Base-by-base conservation (phyloP, 305 asterid species). In the Fraxinus nigra region DNA sequence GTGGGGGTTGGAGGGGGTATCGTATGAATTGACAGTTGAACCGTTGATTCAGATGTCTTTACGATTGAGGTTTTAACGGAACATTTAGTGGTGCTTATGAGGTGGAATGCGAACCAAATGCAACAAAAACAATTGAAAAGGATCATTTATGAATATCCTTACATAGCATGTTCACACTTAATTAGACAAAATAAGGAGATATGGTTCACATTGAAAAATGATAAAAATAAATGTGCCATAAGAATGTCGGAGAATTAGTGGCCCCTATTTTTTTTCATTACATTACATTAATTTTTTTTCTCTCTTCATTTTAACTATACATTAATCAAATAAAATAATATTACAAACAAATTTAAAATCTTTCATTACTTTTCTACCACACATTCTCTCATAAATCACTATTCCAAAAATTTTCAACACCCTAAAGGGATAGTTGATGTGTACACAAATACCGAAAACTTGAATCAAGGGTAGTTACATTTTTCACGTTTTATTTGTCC, bases 41-140 rank as follows among this genome's bases (percentile, higher is more conserved):
- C 80, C 78, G 85, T 81, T 76, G 30, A 54, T 84, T 86, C 26
- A 56, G 11, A n/a, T n/a, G 11, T 33, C 75, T 80, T 38, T 34
- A 51, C 46, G 28, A 48, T 35, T 82, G 83, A 63, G 83, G 75
- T 13, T 63, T 75, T 76, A 48, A 79, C 83, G 74, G 80, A 74
- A 56, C 40, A 32, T 48, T 67, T 48, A 43, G 48, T 77, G 81
- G 84, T 77, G 77, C 20, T 59, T 26, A 38, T 16, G 70, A 56
- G 63, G 51, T 65, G 37, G 79, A 67, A 75, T 54, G 73, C 69
- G 22, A 51, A 75, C 48, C 22, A 33, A 37, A 70, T 48, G 37
- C 32, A 22, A 37, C 54, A 80, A 67, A 40, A 37, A 20, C 18
- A 28, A 67, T 20, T 11, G 38, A 10, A 28, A 51, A 16, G 7